These are phyloP conservation scores for Macrophomina pseudophaseolina DNA, from an alignment of 2,329 filamentous ascomycete genomes.

Conservation along the genomic window DNA sequence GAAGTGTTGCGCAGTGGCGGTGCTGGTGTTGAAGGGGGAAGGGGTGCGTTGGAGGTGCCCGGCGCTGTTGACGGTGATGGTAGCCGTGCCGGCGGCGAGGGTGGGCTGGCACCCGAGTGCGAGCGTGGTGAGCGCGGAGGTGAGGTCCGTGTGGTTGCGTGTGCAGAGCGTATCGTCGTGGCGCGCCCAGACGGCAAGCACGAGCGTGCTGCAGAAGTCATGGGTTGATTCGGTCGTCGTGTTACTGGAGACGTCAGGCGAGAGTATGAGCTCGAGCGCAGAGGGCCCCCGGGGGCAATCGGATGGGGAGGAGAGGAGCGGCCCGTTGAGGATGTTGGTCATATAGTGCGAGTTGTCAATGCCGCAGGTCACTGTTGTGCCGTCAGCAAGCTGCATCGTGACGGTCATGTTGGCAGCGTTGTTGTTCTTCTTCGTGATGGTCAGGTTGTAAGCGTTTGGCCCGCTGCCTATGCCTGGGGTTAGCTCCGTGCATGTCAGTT, in stretches of 20 bases:
- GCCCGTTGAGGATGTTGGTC: neutral
- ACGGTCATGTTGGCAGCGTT: neutral
- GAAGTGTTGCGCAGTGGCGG: conserved; percentile 29
- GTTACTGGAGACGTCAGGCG: neutral
- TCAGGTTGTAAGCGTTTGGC: neutral
- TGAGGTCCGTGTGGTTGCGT: no score
- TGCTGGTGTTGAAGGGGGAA: neutral
- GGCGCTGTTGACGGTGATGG: no score
- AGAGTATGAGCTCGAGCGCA: neutral
- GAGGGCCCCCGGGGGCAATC: neutral
- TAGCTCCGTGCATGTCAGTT: conserved; percentile 31
- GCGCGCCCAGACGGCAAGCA: no score
- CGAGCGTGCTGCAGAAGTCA: no score
- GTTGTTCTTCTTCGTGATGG: neutral
- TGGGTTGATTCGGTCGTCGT: no score
- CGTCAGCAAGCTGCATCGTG: neutral
- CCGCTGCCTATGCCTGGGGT: neutral
- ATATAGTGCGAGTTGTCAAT: no score
- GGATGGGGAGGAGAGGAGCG: neutral
- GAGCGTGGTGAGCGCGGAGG: no score
- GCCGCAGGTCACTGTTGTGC: neutral
- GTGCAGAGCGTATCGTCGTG: no score
- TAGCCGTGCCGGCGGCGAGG: no score
- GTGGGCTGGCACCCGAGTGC: no score
- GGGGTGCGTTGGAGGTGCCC: no score